Evolutionary conservation across 1,139 yeast species (phyloP).

Genomic region (Taphrina confusa): DNA sequence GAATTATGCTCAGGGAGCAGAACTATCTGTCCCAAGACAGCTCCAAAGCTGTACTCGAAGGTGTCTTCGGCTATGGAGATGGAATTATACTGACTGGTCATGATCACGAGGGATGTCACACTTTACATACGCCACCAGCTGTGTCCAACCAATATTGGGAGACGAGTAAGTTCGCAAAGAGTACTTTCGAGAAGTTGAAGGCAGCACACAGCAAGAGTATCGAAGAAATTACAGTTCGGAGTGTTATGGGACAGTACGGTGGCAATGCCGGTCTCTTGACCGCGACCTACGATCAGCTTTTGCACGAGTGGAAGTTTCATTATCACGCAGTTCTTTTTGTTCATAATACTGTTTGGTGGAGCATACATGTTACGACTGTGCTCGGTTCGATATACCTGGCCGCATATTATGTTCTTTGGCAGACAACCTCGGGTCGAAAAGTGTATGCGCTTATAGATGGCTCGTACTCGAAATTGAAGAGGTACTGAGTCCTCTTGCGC

Average conservation of each 20-base stretch:
- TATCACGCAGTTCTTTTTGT: slow-evolving; percentile 27
- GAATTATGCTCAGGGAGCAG: slow-evolving; percentile 63
- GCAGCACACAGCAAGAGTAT: slow-evolving; percentile 47
- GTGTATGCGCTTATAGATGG: not conserved
- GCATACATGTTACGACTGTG: not conserved
- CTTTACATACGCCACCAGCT: slow-evolving; percentile 52
- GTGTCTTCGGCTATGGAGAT: not conserved
- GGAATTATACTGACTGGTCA: slow-evolving; percentile 75
- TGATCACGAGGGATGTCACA: slow-evolving; percentile 93
- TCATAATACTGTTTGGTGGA: slow-evolving; percentile 33
- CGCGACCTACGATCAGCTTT: not conserved
- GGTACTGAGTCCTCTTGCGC: not conserved
- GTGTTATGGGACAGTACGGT: slow-evolving; percentile 94
- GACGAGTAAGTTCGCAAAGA: not conserved
- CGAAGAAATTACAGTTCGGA: slow-evolving; percentile 78
- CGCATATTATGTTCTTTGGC: not conserved
- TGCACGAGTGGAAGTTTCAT: slow-evolving; percentile 2
- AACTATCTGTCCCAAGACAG: slow-evolving; percentile 74
- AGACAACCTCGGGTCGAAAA: not conserved
- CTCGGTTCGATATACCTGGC: not conserved
- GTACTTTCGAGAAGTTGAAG: not conserved
- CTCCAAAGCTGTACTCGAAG: slow-evolving; percentile 63
- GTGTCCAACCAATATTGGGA: slow-evolving; percentile 10
- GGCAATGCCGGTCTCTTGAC: slow-evolving; percentile 59
- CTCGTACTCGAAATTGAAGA: not conserved